Percentiles rank a stretch among this genome's conserved stretches.
Conservation (phyloP, 2,329 filamentous ascomycete genomes). For the Madurella mycetomatis region DNA sequence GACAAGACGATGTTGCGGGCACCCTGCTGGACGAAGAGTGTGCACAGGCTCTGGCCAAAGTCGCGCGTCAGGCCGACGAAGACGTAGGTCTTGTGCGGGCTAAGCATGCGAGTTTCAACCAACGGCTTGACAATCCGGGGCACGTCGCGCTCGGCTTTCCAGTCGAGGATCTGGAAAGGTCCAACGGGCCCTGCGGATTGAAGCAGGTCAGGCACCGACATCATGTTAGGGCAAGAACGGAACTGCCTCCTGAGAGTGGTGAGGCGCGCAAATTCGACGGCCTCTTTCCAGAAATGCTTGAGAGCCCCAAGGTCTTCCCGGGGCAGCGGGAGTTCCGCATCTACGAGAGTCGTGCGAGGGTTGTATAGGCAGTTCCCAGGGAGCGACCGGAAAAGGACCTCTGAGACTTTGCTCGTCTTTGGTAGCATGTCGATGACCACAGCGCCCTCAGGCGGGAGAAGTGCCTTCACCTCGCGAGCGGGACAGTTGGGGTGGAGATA, state of each 20-base stretch:
- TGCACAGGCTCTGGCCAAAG: conserved; percentile 41
- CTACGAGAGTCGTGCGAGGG: conserved; percentile 17
- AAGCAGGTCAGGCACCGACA: conserved; percentile 29
- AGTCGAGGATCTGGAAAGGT: conserved; percentile 36
- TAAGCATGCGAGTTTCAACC: conserved; percentile 27
- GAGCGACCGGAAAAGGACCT: conserved; percentile 23
- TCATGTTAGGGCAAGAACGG: background rate
- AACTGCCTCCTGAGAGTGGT: background rate
- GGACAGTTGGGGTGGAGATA: conserved; percentile 29
- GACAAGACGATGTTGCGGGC: conserved; percentile 38
- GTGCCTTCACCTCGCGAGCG: conserved; percentile 27
- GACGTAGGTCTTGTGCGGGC: conserved; percentile 35
- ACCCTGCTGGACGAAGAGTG: conserved; percentile 35
- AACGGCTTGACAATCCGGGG: conserved; percentile 26
- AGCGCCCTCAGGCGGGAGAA: conserved; percentile 24
- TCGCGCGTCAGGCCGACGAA: conserved; percentile 41
- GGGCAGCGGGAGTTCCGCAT: conserved; percentile 2
- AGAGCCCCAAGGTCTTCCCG: conserved; percentile 9
- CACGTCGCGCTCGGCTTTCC: conserved; percentile 33
- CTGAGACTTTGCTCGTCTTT: conserved; percentile 25
- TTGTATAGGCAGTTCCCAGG: conserved; percentile 29
- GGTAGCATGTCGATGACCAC: conserved; percentile 34
- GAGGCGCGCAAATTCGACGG: conserved; percentile 20
- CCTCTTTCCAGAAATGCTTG: conserved; percentile 23
- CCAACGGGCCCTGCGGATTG: background rate